Conservation (phyloP, 2,329 filamentous ascomycete species). For the Trichocomaceae sp. region DNA sequence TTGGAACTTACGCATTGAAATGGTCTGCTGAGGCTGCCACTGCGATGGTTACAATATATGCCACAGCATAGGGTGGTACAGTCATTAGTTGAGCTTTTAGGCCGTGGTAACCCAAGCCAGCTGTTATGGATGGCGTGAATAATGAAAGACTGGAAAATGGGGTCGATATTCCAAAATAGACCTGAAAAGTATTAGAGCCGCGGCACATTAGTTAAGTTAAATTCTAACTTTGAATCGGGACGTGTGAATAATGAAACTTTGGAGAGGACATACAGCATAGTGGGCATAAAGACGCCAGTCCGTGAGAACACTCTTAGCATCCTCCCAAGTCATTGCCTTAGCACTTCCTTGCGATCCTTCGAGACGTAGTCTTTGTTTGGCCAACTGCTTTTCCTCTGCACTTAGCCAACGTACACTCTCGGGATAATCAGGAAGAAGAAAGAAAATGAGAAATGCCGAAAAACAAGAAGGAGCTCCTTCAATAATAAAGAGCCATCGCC, state of each 20-base stretch:
- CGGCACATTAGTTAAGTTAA: not conserved
- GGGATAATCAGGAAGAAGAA: constrained; percentile 30
- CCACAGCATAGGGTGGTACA: constrained; percentile 58
- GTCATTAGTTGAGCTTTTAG: constrained; percentile 60
- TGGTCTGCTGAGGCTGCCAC: constrained; percentile 57
- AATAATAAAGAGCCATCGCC: constrained; percentile 19
- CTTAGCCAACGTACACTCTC: constrained; percentile 25
- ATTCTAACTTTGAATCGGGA: not conserved
- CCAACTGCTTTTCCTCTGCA: constrained; percentile 20
- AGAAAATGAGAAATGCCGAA: constrained; percentile 22
- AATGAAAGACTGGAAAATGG: constrained; percentile 54
- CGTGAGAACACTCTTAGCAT: constrained; percentile 14
- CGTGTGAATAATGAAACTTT: not conserved
- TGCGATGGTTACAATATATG: constrained; percentile 47
- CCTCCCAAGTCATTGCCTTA: constrained; percentile 16
- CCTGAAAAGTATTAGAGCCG: constrained; percentile 20
- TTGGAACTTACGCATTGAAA: constrained; percentile 26
- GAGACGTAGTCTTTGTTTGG: constrained; percentile 11
- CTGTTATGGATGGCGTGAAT: constrained; percentile 61
- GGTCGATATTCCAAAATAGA: constrained; percentile 48
- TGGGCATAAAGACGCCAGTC: constrained; percentile 28
- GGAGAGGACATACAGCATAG: constrained; percentile 38
- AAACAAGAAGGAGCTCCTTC: constrained; percentile 16
- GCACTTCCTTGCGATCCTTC: constrained; percentile 16
- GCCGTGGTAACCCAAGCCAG: constrained; percentile 49